Evolutionary conservation across 1,284 basidiomycete genomes (phyloP), one percentile per base, ranked within the genome.

Genomic region (Pseudozyma hubeiensis): DNA sequence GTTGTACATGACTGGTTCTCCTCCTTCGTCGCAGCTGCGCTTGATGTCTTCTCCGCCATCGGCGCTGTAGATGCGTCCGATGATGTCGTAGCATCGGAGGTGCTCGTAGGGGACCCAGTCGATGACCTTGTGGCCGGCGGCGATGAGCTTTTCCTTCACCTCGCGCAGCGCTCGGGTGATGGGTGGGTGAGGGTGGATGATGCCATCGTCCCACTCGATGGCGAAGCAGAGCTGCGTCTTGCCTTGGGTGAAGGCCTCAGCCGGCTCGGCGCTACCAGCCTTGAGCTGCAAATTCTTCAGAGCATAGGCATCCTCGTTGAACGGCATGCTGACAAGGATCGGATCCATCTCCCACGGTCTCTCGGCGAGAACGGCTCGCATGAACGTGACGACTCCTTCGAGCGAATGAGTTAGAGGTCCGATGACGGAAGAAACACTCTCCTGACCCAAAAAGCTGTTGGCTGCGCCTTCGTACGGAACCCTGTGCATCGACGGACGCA

Each of bases 401-500:
- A 93, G 69, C 17, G 87, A 88, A 37, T 85, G 86, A 1, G 89
- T 86, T 64, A 93, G 86, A 3, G 92, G 92, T 0, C 92, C 92
- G 5, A 92, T 87, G 46, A 92, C 90, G 1, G 90, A 91, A 3
- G 86, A 85, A 30, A 92, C 84, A 7, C 90, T 89, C 59, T 92
- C 90, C 81, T 91, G 90, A 16, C 66, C 61, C 5, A 89, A 88
- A 39, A 91, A 79, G 19, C 71, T 61, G 51, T 76, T 77, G 33
- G 68, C 73, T 37, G 78, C 79, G 7, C 91, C 91, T 40, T 85
- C 85, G 62, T 91, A 92, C 0, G 92, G 91, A 19, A 93, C 85
- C 8, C 92, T 88, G 33, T 88, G 87, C 69, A 88, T 90, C 1
- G 90, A 91, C 2, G 93, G 91, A 81, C 94, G 95, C 47, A 96